These are phyloP conservation scores for Chalciporus sphaerocephalus DNA, from an alignment of 768 basidiomycete genomes.

Conservation along the genomic window DNA sequence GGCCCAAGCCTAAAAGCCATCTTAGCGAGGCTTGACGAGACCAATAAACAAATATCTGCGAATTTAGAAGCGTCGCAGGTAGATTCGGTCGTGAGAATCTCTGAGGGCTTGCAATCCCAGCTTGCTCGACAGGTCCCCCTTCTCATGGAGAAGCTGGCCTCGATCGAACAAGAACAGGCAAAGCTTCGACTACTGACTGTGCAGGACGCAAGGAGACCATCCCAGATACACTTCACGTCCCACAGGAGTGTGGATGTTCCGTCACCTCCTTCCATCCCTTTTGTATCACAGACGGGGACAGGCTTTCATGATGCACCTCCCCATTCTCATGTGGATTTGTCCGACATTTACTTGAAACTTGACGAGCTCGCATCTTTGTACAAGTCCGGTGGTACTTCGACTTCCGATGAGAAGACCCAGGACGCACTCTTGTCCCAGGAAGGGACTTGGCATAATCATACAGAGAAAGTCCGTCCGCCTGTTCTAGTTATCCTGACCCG, in stretches of 20 bases:
- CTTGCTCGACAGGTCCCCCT: constrained; percentile 37
- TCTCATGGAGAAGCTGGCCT: constrained; percentile 32
- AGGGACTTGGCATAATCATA: background rate
- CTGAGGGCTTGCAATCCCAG: constrained; percentile 39
- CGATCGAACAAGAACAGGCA: constrained; percentile 26
- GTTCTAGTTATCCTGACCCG: background rate
- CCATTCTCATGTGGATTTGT: constrained; percentile 16
- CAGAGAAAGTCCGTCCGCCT: constrained; percentile 19
- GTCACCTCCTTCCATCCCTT: constrained; percentile 1
- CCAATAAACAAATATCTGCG: constrained; percentile 13
- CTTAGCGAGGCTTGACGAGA: constrained; percentile 13
- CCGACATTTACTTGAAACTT: constrained; percentile 35
- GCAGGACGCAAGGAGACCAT: constrained; percentile 6
- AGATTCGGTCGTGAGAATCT: constrained; percentile 27
- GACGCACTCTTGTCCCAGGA: background rate
- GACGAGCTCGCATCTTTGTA: constrained; percentile 33
- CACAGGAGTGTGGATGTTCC: constrained; percentile 17
- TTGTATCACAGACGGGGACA: background rate
- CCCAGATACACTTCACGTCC: background rate
- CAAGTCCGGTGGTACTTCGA: constrained; percentile 1
- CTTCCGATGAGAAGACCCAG: background rate
- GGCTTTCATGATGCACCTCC: background rate
- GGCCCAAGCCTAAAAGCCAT: constrained; percentile 5
- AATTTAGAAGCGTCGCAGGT: constrained; percentile 10
- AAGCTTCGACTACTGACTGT: constrained; percentile 15